Evolutionary conservation across 2,329 filamentous ascomycete genomes (phyloP), one percentile per base, ranked within the genome.

Genomic region (Sordariomycetes sp.): DNA sequence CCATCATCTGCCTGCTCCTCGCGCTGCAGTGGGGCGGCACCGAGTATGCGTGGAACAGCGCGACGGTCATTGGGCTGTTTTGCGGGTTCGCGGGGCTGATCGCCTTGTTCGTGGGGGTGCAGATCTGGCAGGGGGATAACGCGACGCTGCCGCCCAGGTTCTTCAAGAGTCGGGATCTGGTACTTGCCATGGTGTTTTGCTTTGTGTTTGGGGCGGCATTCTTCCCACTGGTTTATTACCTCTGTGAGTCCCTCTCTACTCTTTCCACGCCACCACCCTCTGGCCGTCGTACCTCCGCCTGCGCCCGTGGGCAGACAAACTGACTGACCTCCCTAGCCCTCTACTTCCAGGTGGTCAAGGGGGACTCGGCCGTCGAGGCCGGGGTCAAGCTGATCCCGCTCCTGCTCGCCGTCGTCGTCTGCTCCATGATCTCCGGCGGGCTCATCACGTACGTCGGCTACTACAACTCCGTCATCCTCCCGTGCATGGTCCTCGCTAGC

Each of bases 11-110:
- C 61, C 69, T 82, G 13, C 67, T 83, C 10, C 70, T 84, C 3
- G 79, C 78, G 8, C 68, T 83, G 42, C 75, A 82, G 62, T 82
- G 77, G 75, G 80, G 79, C 15, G 80, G 80, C 10, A 68, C 73
- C 45, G 65, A 74, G 25, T 76, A 77, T 57, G 55, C 78, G 3
- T 84, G 79, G 80, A 69, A 65, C 58, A 72, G 70, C 66, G 65
- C 72, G 13, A 69, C 66, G 25, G 70, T 81, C 54, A 76, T 81
- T 42, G 77, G 76, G 1, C 67, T 82, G 22, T 74, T 82, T 57
- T 69, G 75, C 10, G 74, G 76, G 3, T 73, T 72, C n/a, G 76
- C 65, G 1, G 64, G 71, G 22, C 72, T 81, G 65, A 66, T 71
- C 17, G 57, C 65, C 57, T 61, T 75, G 32, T 85, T 84, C 60